These are phyloP conservation scores for Vitis amurensis DNA, from an alignment of 164 flowering plant genomes.

Conservation along the genomic window DNA sequence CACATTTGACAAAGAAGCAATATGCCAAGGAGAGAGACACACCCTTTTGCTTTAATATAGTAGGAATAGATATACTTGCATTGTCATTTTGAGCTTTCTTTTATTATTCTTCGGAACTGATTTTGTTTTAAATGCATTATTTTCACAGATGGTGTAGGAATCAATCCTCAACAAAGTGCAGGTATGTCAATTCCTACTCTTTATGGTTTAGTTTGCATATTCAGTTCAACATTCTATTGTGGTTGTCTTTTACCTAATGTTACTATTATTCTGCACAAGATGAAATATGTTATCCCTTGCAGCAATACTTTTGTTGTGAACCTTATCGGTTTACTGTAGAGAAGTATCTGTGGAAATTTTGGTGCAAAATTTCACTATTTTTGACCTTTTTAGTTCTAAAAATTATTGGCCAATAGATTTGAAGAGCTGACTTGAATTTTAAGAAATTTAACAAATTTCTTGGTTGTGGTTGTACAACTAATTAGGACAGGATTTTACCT, in stretches of 20 bases:
- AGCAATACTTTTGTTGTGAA: no score
- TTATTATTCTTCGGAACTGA: background rate
- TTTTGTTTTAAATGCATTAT: slow-evolving; percentile 6
- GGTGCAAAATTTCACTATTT: no score
- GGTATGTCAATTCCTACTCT: slow-evolving; percentile 36
- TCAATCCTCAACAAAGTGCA: slow-evolving; percentile 98
- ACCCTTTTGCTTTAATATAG: background rate
- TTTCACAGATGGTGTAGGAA: slow-evolving; percentile 91
- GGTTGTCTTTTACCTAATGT: background rate
- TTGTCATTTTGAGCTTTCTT: background rate
- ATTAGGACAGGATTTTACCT: no score
- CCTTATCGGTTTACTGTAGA: no score
- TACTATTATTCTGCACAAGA: background rate
- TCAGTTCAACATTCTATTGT: background rate
- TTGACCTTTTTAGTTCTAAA: no score
- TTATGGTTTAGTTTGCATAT: background rate
- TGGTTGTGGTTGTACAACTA: no score
- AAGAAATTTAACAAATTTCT: no score
- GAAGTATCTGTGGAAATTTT: no score
- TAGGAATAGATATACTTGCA: background rate
- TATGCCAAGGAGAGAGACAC: no score
- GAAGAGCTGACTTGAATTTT: no score
- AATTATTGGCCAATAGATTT: no score
- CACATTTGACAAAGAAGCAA: no score
- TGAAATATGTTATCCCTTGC: background rate